A percentile compares a stretch with the other conserved stretches of the same genome.
Evolutionary conservation across 2,329 filamentous ascomycete genomes (phyloP).

Genomic region (Monilinia fructigena): DNA sequence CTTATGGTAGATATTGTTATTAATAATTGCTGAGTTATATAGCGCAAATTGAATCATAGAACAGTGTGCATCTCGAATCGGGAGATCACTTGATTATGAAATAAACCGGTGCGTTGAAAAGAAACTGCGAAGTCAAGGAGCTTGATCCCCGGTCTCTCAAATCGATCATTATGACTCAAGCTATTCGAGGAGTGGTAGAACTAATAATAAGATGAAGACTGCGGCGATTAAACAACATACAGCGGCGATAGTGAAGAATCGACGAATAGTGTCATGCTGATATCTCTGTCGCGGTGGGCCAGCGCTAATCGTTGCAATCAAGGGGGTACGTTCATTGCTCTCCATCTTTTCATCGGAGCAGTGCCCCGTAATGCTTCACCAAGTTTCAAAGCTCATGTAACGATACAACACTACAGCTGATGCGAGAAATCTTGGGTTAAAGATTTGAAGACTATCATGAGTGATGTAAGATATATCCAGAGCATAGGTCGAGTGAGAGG

Average conservation of each 20-base stretch:
- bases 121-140: not conserved
- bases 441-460: not conserved
- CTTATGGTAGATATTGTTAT: too few relatives aligned
- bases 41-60: too few relatives aligned
- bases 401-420: not conserved
- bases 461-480: not conserved
- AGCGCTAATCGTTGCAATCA: conserved; percentile 63
- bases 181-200: conserved; percentile 44
- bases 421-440: not conserved
- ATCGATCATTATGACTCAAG: not conserved
- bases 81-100: too few relatives aligned
- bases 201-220: conserved; percentile 46
- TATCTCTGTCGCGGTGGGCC: conserved; percentile 54
- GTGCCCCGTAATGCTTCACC: not conserved
- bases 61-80: too few relatives aligned
- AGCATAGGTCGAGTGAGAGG: not conserved
- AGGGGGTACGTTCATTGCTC: conserved; percentile 56
- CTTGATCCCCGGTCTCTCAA: not conserved
- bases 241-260: conserved; percentile 63
- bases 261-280: conserved; percentile 58
- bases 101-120: not conserved
- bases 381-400: not conserved
- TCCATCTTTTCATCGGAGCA: not conserved
- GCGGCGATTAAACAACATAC: conserved; percentile 51
- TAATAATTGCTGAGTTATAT: too few relatives aligned